Base-by-base conservation (phyloP, 768 basidiomycete species). In the Suillus alpinus region DNA sequence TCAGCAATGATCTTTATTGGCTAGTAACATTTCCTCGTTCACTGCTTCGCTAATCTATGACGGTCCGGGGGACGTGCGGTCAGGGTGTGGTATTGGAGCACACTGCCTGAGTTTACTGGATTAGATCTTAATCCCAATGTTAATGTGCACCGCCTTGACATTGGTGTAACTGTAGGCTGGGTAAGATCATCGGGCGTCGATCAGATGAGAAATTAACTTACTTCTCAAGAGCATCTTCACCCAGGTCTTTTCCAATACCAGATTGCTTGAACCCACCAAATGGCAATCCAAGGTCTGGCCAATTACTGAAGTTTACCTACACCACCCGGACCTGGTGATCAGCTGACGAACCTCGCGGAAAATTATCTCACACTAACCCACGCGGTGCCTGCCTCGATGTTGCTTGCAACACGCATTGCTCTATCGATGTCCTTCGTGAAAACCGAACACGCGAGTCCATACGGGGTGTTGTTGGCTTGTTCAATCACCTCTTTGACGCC, bases 231-330 rank as follows among this genome's bases (percentile, higher is more conserved):
- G 89, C 92, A 71, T 93, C 89, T 62, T 91, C 86, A 29, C 92
- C 91, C 40, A 88, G 70, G 73, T 94, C 92, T 36, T 89, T 82
- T 16, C 92, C 92, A 26, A 92, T 86, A 61, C 91, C 92, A 44
- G 84, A 86, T 67, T 89, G 85, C 79, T 93, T 95, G 81, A 81
- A 94, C 7, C 93, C 93, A 64, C 93, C 93, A 69, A 94, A 92
- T 0, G 93, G 91, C 23, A 91, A 78, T 32, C 80, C 60, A 10
- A 69, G 58, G 31, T 68, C 44, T 23, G 69, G 56, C 47, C 67
- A 65, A 58, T 78, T 75, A 8, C 63, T 57, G 51, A 71, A 75
- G 59, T 76, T 98, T 61, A 95, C 84, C 94, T 55, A 29, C 94
- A 96, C 41, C n/a, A 93, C 89, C 88, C 91, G 34, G 20, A 56